phyloP scores from a whole-genome alignment of 306 rosid genomes.

The Rubus idaeus region DNA sequence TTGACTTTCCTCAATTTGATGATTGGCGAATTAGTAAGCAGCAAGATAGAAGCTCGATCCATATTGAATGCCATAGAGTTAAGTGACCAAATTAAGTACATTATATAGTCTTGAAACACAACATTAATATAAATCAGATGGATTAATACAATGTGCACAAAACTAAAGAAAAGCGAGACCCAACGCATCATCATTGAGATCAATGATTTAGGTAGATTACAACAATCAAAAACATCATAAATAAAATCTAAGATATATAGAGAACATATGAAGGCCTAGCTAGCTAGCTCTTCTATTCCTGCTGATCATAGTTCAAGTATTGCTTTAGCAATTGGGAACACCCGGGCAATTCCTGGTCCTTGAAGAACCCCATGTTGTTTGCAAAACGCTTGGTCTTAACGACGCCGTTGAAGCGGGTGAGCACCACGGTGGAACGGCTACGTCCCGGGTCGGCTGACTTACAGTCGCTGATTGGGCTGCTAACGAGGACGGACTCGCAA shows the following conservation, averaged over 20 bases:
- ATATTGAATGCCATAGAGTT: not conserved
- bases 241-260: not conserved
- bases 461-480: conserved; percentile 51
- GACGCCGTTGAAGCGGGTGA: conserved; percentile 60
- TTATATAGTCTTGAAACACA: not conserved
- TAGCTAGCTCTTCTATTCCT: conserved; percentile 1
- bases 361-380: conserved; percentile 63
- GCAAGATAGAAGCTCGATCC: not conserved
- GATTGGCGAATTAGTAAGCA: no score
- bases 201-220: not conserved
- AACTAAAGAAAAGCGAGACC: not conserved
- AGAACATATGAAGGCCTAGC: not conserved
- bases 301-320: conserved; percentile 38
- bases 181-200: not conserved
- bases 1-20: no score
- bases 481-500: conserved; percentile 39
- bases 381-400: conserved; percentile 43
- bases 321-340: conserved; percentile 44
- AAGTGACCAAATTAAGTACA: not conserved
- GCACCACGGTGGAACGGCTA: conserved; percentile 42
- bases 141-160: not conserved
- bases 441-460: conserved; percentile 47
- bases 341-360: conserved; percentile 37
- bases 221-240: not conserved
- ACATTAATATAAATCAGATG: not conserved